Conservation (phyloP, 1,284 basidiomycete species). For the Apiotrichum gracile region DNA sequence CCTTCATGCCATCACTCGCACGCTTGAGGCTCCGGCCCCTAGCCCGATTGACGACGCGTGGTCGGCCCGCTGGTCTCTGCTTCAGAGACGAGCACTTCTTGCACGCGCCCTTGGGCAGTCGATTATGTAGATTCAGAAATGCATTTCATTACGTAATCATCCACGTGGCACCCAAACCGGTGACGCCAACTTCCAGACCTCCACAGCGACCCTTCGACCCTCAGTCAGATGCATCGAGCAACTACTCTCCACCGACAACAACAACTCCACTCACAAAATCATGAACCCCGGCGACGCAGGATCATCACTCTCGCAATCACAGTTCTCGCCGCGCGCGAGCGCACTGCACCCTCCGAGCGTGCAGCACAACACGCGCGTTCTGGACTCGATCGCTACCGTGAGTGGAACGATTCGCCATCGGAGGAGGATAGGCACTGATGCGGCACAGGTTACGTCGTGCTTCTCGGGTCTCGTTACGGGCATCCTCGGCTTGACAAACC, state of each 20-base stretch:
- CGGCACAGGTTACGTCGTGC: slow-evolving; percentile 60
- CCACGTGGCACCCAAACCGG: too few species aligned
- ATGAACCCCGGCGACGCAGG: slow-evolving; percentile 6
- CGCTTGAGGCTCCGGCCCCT: not conserved
- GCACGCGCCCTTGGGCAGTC: not conserved
- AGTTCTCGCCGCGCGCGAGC: slow-evolving; percentile 33
- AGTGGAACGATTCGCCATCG: slow-evolving; percentile 5
- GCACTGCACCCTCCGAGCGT: slow-evolving; percentile 64
- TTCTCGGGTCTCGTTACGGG: slow-evolving; percentile 79
- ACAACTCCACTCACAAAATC: not conserved
- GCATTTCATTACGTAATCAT: not conserved
- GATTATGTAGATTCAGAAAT: not conserved
- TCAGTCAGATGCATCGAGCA: too few species aligned
- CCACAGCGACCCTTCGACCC: too few species aligned
- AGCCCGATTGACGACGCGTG: slow-evolving; percentile 1
- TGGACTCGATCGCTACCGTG: slow-evolving; percentile 48
- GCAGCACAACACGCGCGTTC: slow-evolving; percentile 57
- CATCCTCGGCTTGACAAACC: slow-evolving; percentile 76
- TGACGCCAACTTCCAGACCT: too few species aligned
- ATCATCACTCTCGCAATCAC: slow-evolving; percentile 20
- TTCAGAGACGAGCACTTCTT: not conserved
- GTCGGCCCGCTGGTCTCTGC: not conserved
- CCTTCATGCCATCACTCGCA: not conserved
- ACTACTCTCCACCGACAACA: not conserved
- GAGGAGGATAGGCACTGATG: not conserved